phyloP scores from a whole-genome alignment of 192 early-diverging fungal genomes.

The Kappamyces sp. region DNA sequence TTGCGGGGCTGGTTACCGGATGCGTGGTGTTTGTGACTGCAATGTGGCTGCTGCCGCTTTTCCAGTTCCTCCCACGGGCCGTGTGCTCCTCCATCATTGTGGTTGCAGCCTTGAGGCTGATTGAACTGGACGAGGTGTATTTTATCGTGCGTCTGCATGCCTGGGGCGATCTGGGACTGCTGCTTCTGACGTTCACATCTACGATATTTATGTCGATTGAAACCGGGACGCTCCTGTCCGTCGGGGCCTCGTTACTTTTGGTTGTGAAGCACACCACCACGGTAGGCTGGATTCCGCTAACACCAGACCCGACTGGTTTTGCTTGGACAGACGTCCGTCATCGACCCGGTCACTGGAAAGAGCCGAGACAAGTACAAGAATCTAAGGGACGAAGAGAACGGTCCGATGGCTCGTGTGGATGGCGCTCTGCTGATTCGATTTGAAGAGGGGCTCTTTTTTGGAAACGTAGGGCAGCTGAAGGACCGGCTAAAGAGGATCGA shows the following conservation, averaged over 20 bases:
- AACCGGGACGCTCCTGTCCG: constrained; percentile 86
- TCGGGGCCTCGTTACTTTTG: constrained; percentile 79
- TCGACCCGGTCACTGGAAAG: constrained; percentile 32
- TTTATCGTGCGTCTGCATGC: constrained; percentile 43
- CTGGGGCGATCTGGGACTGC: constrained; percentile 71
- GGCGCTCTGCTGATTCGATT: constrained; percentile 84
- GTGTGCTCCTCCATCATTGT: constrained; percentile 57
- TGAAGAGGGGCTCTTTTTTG: constrained; percentile 94
- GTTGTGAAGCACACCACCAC: constrained; percentile 88
- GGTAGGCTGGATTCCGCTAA: constrained; percentile 17
- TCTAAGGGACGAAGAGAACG: constrained; percentile 32
- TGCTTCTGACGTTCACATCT: constrained; percentile 81
- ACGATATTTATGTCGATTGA: constrained; percentile 90
- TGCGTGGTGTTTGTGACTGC: constrained; percentile 71
- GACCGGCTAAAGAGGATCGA: constrained; percentile 91
- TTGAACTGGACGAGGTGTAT: constrained; percentile 47
- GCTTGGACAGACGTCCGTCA: constrained; percentile 34
- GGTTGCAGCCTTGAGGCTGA: constrained; percentile 44
- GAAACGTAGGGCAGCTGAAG: constrained; percentile 93
- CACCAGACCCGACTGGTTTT: constrained; percentile 40
- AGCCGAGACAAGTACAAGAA: constrained; percentile 63
- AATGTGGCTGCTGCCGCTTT: constrained; percentile 73
- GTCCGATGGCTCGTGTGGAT: constrained; percentile 64
- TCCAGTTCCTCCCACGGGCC: constrained; percentile 78
- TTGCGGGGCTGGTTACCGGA: constrained; percentile 79